Evolutionary conservation across 1,284 basidiomycete genomes (phyloP), one percentile per base, ranked within the genome.

Genomic region (Leccinum subspadiceum): DNA sequence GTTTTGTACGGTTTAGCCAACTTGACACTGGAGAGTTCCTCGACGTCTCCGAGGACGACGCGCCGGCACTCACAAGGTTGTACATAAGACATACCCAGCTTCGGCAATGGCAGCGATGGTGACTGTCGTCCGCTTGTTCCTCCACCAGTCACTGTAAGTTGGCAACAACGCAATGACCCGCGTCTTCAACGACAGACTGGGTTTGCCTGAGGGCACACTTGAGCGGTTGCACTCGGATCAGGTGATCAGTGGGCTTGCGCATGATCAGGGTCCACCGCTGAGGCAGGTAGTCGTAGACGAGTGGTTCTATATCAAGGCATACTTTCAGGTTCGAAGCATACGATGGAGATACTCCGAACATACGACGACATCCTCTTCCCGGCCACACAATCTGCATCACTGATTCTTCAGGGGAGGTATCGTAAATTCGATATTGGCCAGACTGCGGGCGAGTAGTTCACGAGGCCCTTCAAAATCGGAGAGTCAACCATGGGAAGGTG

Each of bases 1-100:
- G n/a, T n/a, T n/a, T n/a, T n/a, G n/a, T n/a, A 5, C 26, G 26
- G 26, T 26, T 26, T 26, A 26, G 26, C 26, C 26, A 26, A 26
- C 26, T 26, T 7, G 26, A 26, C 26, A 26, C 26, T 26, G 26
- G 26, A 26, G 26, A 89, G 66, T 89, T 87, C 72, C 75, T 89
- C 63, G 89, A 89, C 65, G 71, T 89, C 22, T 75, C 87, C 1
- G 85, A 86, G 67, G 86, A 90, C 66, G 87, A 89, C 62, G 83
- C 78, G 0, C 67, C 88, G 0, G 78, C 83, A 0, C 88, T 78
- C 73, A 86, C 86, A 0, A 72, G 1, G 73, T 78, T 26, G 77
- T 76, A 8, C 78, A 82, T 41, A 80, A 86, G 20, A 75, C 76
- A 0, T 89, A 89, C 65, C 86, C 86, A 0, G 66, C 70, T 0